phyloP scores from a whole-genome alignment of 2,329 filamentous ascomycete genomes.

The Cercospora sp. region DNA sequence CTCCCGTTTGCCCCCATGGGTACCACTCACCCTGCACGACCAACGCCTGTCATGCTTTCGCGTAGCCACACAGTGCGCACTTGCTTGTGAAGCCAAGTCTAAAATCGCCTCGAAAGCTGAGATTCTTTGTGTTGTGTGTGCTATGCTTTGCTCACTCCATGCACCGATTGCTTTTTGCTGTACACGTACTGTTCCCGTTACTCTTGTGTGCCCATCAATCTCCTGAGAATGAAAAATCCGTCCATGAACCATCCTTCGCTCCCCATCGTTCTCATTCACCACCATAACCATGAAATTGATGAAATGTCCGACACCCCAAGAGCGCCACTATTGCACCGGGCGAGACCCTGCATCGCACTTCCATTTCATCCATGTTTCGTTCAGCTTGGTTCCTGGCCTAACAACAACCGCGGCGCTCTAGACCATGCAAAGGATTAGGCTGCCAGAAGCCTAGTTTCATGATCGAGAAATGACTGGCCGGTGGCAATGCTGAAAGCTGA shows the following conservation, averaged over 20 bases:
- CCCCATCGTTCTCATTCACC: not conserved
- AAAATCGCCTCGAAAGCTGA: not conserved
- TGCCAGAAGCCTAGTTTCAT: not conserved
- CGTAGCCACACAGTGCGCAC: not conserved
- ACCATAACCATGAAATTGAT: not conserved
- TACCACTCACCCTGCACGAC: not conserved
- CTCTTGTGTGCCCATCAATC: not conserved
- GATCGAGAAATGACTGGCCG: not conserved
- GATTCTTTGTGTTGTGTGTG: not conserved
- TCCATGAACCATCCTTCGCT: not conserved
- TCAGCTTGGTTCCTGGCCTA: not conserved
- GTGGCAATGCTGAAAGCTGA: not conserved
- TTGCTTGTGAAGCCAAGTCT: not conserved
- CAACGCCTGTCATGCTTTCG: not conserved
- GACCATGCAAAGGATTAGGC: not conserved
- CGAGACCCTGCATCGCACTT: not conserved
- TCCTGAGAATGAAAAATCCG: not conserved
- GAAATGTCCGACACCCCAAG: not conserved
- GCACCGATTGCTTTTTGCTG: not conserved
- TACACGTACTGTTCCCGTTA: not conserved
- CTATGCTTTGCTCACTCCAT: not conserved
- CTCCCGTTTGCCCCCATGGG: not conserved
- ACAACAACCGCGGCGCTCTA: not conserved
- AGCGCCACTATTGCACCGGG: not conserved
- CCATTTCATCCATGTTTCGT: not conserved